Base-by-base conservation (phyloP, 2,329 filamentous ascomycete species). In the Colletotrichum karsti region DNA sequence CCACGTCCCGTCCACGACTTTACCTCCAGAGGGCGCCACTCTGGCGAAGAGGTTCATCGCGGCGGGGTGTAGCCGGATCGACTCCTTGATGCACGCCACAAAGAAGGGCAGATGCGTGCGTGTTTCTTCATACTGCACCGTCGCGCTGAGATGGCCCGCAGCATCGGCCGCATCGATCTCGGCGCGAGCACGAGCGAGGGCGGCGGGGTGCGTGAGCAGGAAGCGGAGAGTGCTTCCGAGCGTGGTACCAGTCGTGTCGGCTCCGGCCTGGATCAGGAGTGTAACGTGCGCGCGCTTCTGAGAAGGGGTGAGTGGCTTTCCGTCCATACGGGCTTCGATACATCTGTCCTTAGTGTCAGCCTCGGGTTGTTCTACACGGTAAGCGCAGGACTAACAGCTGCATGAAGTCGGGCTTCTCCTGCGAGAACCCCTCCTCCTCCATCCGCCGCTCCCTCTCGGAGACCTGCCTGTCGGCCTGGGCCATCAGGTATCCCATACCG, bases 401-500 rank as follows among this genome's bases (percentile, higher is more conserved):
- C 13, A 64, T 37, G 12, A 35, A 64, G 9, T 64, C 62, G 1
- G 62, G 62, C 13, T 26, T 59, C 8, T 64, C 62, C 33, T 64
- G 62, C 2, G 44, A 18, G 9, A 44, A 64, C 9, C 12, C 28
- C 20, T 64, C 54, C 22, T 59, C 35, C 15, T 13, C 13, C 7
- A 64, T 64, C 18, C 54, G 54, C 35, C n/a, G 24, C 54, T 59
- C 62, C 18, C 62, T 7, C 18, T 26, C 54, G 10, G 46, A 53
- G 13, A 64, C 54, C 13, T 64, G 41, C 35, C 54, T 51, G 54
- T 51, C 44, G 10, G 62, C 62, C 42, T 64, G 62, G 9, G 26
- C 30, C 62, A 64, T 64, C 18, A 64, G 39, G 35, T 64, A 64
- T 3, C 62, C 62, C 62, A 64, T 64, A 13, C 62, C 62, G 18